These are phyloP conservation scores for Penicillium sp. DNA, from an alignment of 2,329 filamentous ascomycete species.

Conservation along the genomic window DNA sequence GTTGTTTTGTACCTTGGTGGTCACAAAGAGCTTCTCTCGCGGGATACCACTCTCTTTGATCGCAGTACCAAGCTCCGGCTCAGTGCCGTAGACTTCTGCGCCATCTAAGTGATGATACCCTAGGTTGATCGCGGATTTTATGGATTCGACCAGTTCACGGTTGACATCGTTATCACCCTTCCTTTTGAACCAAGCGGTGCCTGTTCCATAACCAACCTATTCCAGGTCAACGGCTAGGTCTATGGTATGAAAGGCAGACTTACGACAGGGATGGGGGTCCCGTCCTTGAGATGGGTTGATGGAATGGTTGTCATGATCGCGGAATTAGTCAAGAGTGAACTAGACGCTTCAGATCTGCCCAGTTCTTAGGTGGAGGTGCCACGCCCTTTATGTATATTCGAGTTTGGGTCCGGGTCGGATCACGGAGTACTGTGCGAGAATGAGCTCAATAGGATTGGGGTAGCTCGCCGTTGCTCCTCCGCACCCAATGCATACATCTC, in stretches of 20 bases:
- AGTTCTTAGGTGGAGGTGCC: neutral
- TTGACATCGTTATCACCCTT: conserved; percentile 55
- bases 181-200: conserved; percentile 68
- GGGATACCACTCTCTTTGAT: conserved; percentile 53
- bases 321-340: neutral
- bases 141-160: conserved; percentile 57
- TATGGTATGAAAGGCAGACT: conserved; percentile 22
- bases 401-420: neutral
- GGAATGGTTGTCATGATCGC: conserved; percentile 6
- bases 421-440: conserved; percentile 9
- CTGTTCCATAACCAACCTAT: conserved; percentile 65
- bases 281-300: conserved; percentile 60
- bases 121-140: conserved; percentile 62
- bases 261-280: conserved; percentile 60
- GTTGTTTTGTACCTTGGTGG: conserved; percentile 61
- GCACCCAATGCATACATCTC: neutral
- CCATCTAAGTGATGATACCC: conserved; percentile 68
- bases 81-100: conserved; percentile 61
- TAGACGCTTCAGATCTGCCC: neutral
- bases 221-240: neutral
- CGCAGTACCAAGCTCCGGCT: conserved; percentile 54
- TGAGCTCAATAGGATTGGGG: neutral
- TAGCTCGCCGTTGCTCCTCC: neutral
- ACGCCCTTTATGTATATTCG: conserved; percentile 3
- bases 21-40: conserved; percentile 56